phyloP scores from a whole-genome alignment of 1,139 yeast species.

The Blastobotrys aristatus region DNA sequence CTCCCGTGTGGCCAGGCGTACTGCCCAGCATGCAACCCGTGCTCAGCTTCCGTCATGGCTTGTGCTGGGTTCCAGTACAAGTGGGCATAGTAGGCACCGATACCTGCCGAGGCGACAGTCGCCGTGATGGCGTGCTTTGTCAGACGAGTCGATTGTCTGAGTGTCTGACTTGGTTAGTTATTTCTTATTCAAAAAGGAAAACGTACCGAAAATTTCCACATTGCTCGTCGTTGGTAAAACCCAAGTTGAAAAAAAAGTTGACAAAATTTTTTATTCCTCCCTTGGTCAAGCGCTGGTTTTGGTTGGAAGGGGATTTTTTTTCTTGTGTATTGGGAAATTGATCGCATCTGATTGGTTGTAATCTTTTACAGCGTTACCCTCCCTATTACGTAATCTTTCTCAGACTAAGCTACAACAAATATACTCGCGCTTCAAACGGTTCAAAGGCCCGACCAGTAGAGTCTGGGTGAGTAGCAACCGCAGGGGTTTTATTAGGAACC shows the following conservation, averaged over 20 bases:
- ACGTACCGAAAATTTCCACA: conserved; percentile 15
- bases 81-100: conserved; percentile 32
- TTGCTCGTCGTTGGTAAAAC: conserved; percentile 1
- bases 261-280: conserved; percentile 5
- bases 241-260: neutral
- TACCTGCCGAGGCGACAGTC: conserved; percentile 30
- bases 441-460: neutral
- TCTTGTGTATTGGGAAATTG: neutral
- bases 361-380: neutral
- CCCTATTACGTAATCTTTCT: too few species aligned
- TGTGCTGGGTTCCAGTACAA: conserved; percentile 47
- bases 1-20: conserved; percentile 91
- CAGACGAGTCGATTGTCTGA: conserved; percentile 28
- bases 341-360: neutral
- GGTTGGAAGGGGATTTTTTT: neutral
- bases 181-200: neutral
- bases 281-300: neutral
- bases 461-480: neutral
- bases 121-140: conserved; percentile 34
- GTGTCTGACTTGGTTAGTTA: too few species aligned
- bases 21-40: conserved; percentile 94
- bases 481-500: neutral
- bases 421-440: conserved; percentile 6
- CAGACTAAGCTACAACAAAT: conserved; percentile 2
- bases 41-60: conserved; percentile 99